These are phyloP conservation scores for Plicaturopsis crispa DNA, from an alignment of 768 basidiomycete species.

Conservation along the genomic window DNA sequence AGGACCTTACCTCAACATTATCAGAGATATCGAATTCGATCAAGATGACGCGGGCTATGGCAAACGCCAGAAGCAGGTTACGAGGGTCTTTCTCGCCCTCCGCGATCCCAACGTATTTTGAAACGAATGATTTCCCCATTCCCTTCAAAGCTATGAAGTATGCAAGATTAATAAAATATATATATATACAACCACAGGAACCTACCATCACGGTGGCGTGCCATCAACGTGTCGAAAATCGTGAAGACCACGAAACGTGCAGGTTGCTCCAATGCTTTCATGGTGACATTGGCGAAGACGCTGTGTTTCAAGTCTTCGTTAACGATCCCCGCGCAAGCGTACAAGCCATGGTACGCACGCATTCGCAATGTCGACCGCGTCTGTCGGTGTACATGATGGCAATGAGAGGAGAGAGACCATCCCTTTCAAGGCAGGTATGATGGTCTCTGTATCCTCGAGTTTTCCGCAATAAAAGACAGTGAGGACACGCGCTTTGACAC, in stretches of 20 bases:
- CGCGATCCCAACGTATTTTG: constrained; percentile 69
- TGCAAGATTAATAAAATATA: too few species aligned
- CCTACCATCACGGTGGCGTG: constrained; percentile 60
- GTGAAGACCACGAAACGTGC: constrained; percentile 75
- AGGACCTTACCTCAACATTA: constrained; percentile 62
- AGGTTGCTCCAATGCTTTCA: constrained; percentile 57
- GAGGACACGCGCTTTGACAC: constrained; percentile 65
- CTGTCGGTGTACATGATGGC: constrained; percentile 54
- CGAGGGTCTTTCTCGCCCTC: constrained; percentile 98
- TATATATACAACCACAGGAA: constrained; percentile 1
- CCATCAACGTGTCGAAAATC: constrained; percentile 73
- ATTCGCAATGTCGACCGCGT: constrained; percentile 51
- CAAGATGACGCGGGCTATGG: constrained; percentile 77
- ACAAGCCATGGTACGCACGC: constrained; percentile 40
- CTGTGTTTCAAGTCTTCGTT: constrained; percentile 1
- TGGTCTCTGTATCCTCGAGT: constrained; percentile 77
- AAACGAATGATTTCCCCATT: constrained; percentile 67
- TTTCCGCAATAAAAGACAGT: constrained; percentile 80
- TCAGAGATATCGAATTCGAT: constrained; percentile 79
- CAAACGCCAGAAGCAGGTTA: constrained; percentile 85
- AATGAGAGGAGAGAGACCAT: constrained; percentile 58
- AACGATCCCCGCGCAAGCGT: not conserved
- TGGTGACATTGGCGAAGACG: not conserved
- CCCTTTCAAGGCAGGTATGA: constrained; percentile 77
- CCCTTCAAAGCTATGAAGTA: constrained; percentile 50